These are phyloP conservation scores for Daedalea quercina DNA, from an alignment of 768 basidiomycete species.

Conservation along the genomic window DNA sequence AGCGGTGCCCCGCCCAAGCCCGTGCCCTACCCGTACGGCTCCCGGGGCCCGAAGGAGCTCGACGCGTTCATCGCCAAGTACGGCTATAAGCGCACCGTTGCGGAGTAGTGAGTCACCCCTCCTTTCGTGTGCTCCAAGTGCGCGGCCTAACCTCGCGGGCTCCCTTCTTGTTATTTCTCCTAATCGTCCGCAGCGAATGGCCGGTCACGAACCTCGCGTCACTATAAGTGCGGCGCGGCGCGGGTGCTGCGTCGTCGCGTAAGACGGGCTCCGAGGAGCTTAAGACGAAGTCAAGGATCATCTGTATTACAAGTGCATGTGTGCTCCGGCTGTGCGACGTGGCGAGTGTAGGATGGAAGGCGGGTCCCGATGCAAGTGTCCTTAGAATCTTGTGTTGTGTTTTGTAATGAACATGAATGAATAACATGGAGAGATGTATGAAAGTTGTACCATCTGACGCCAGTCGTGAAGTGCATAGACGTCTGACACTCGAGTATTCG, in stretches of 20 bases:
- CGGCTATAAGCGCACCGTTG: conserved; percentile 64
- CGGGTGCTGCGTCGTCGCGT: not conserved
- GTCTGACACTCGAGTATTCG: too few species aligned
- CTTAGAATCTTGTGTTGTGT: too few species aligned
- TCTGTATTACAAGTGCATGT: too few species aligned
- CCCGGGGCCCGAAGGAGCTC: conserved; percentile 85
- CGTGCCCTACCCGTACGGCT: conserved; percentile 83
- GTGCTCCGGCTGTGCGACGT: too few species aligned
- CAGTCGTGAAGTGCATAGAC: too few species aligned
- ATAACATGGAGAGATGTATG: too few species aligned
- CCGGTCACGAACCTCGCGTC: conserved; percentile 63
- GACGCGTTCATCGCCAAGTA: conserved; percentile 69
- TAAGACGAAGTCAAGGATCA: too few species aligned
- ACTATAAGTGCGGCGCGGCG: conserved; percentile 28
- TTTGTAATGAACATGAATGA: too few species aligned
- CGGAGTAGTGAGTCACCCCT: conserved; percentile 61
- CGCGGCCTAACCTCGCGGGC: conserved; percentile 7
- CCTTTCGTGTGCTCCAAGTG: conserved; percentile 3
- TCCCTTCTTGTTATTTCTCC: conserved; percentile 4
- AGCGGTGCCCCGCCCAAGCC: conserved; percentile 63
- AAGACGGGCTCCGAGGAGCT: too few species aligned
- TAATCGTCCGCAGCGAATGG: conserved; percentile 47
- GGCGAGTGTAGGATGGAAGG: too few species aligned
- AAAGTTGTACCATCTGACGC: too few species aligned
- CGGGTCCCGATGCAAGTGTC: too few species aligned